Conservation (phyloP, 331 rosid species). For the Rosa hybrid region DNA sequence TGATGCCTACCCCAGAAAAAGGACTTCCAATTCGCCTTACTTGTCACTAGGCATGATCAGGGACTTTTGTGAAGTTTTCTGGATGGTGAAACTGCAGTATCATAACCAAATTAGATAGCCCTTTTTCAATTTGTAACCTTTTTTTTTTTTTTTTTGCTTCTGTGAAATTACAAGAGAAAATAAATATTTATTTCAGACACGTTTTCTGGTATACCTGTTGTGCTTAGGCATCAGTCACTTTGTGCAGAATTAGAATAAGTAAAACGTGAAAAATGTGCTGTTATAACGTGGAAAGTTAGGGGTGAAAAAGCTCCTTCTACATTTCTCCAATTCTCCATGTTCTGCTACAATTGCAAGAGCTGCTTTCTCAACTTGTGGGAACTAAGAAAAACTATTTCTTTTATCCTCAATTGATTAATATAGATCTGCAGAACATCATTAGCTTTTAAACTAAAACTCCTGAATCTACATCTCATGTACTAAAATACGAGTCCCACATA, state of each 20-base stretch:
- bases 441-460: background rate
- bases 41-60: slow-evolving; percentile 6
- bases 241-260: background rate
- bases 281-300: background rate
- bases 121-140: background rate
- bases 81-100: background rate
- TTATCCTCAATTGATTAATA: background rate
- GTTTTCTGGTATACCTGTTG: background rate
- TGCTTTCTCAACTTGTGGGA: background rate
- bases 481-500: background rate
- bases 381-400: background rate
- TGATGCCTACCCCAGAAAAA: slow-evolving; percentile 33
- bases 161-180: background rate
- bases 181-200: background rate
- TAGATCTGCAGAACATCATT: background rate
- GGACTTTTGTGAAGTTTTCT: background rate
- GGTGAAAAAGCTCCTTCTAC: background rate
- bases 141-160: background rate
- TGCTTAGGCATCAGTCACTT: background rate
- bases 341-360: slow-evolving; percentile 2
- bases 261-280: slow-evolving; percentile 1
- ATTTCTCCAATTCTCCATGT: too few relatives aligned
- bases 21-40: slow-evolving; percentile 31
- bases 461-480: background rate
- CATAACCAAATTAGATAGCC: background rate